A percentile compares a stretch with the other conserved stretches of the same genome.
These are phyloP conservation scores for Aspergillus calidoustus DNA, from an alignment of 2,329 filamentous ascomycete species.

Conservation along the genomic window DNA sequence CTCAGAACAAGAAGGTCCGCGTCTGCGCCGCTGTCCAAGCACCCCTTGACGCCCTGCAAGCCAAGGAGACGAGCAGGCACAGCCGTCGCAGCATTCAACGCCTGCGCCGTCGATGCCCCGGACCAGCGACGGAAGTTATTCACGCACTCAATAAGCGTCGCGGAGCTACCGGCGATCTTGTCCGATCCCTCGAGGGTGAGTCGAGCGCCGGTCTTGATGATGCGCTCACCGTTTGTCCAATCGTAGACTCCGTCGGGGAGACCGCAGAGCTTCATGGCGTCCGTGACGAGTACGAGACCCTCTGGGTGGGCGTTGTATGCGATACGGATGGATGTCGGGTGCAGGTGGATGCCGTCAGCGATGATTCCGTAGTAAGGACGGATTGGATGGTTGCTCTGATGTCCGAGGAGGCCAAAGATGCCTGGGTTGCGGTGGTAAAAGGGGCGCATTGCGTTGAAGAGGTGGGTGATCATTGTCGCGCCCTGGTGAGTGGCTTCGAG, in stretches of 20 bases:
- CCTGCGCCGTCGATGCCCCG: conserved; percentile 43
- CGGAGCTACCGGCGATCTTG: conserved; percentile 72
- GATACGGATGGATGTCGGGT: conserved; percentile 86
- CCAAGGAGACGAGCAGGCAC: conserved; percentile 46
- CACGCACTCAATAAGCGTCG: conserved; percentile 49
- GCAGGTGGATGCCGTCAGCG: conserved; percentile 86
- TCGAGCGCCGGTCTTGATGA: conserved; percentile 65
- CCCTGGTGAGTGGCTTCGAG: conserved; percentile 72
- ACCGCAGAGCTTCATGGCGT: conserved; percentile 87
- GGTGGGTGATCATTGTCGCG: conserved; percentile 86
- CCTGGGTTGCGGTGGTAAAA: conserved; percentile 90
- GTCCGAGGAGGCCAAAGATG: conserved; percentile 82
- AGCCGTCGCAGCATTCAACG: conserved; percentile 47
- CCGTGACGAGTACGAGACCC: conserved; percentile 86
- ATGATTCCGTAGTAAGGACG: conserved; percentile 86
- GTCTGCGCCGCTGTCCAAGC: conserved; percentile 45
- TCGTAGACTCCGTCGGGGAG: conserved; percentile 82
- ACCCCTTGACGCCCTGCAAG: conserved; percentile 44
- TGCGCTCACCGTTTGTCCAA: conserved; percentile 76
- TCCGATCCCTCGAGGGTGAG: conserved; percentile 78
- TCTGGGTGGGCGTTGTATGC: conserved; percentile 84
- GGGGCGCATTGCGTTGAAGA: conserved; percentile 93
- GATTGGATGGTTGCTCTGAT: conserved; percentile 52
- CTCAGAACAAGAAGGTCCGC: conserved; percentile 48
- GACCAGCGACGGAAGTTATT: conserved; percentile 51